Evolutionary conservation across 2,329 filamentous ascomycete species (phyloP).

Genomic region (Conoideocrella luteorostrata): DNA sequence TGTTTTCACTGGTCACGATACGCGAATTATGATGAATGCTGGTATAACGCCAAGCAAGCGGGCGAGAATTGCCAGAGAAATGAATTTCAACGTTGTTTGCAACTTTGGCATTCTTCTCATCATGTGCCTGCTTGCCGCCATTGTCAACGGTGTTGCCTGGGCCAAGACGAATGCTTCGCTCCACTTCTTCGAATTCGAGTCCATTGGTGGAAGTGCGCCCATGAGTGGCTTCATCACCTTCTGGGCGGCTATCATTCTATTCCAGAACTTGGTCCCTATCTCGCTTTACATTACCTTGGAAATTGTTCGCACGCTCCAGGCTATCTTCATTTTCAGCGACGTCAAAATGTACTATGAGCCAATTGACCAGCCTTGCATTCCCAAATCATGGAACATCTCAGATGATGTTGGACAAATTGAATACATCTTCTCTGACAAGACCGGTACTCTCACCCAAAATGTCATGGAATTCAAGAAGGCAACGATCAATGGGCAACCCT

Average conservation of each 20-base stretch:
- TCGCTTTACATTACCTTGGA: conserved; percentile 96
- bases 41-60: conserved; percentile 93
- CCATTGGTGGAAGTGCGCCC: conserved; percentile 66
- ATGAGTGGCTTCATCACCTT: conserved; percentile 94
- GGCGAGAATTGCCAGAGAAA: conserved; percentile 79
- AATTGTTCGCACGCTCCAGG: conserved; percentile 88
- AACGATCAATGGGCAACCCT: conserved; percentile 90
- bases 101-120: conserved; percentile 86
- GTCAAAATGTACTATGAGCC: conserved; percentile 94
- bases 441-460: conserved; percentile 91
- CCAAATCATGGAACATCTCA: conserved; percentile 98
- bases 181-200: conserved; percentile 77
- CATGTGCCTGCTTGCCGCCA: conserved; percentile 82
- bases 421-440: conserved; percentile 99
- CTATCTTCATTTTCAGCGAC: conserved; percentile 96
- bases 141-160: conserved; percentile 83
- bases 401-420: conserved; percentile 97
- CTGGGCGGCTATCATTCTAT: conserved; percentile 89
- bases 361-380: conserved; percentile 89
- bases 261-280: conserved; percentile 98
- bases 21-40: conserved; percentile 99
- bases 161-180: conserved; percentile 66
- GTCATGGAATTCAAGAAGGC: conserved; percentile 99
- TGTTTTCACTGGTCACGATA: conserved; percentile 89
- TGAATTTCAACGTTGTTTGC: conserved; percentile 97